Evolutionary conservation across 169 alveolate genomes (phyloP).

Genomic region (Babesia caballi): DNA sequence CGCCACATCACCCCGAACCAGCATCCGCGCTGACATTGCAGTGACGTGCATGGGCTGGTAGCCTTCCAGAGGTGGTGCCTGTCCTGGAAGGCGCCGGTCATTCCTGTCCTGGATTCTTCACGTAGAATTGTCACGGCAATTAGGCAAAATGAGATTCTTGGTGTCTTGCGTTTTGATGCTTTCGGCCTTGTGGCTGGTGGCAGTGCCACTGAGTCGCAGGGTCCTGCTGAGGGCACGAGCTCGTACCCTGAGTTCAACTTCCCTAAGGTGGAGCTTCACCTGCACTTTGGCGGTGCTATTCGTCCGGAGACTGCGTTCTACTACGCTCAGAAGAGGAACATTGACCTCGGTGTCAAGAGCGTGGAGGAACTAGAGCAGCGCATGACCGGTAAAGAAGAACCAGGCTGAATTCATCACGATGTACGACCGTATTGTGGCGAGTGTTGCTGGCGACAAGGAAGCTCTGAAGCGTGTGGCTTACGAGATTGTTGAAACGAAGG

Average conservation of each 20-base stretch:
- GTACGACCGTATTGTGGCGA: conserved; percentile 7
- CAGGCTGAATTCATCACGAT: conserved; percentile 1
- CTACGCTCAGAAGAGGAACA: conserved; percentile 4
- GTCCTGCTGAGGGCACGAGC: neutral
- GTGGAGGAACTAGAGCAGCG: neutral
- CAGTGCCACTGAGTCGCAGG: too few species aligned
- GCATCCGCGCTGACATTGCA: too few species aligned
- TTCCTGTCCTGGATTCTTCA: too few species aligned
- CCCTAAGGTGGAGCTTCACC: conserved; percentile 21
- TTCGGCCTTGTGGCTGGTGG: too few species aligned
- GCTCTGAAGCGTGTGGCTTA: conserved; percentile 17
- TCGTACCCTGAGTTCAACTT: conserved; percentile 2
- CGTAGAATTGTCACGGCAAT: too few species aligned
- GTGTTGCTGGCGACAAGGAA: conserved; percentile 14
- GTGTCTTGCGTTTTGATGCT: too few species aligned
- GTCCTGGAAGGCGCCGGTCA: too few species aligned
- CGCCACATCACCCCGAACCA: too few species aligned
- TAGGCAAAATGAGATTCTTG: too few species aligned
- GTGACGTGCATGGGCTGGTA: too few species aligned
- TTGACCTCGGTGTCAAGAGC: neutral
- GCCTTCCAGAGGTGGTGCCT: too few species aligned
- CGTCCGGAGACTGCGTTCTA: conserved; percentile 9
- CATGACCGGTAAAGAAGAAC: neutral
- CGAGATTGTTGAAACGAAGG: conserved; percentile 18
- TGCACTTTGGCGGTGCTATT: conserved; percentile 16